Base-by-base conservation (phyloP, 176 grass and related monocot genomes). In the Oryza meyeriana region DNA sequence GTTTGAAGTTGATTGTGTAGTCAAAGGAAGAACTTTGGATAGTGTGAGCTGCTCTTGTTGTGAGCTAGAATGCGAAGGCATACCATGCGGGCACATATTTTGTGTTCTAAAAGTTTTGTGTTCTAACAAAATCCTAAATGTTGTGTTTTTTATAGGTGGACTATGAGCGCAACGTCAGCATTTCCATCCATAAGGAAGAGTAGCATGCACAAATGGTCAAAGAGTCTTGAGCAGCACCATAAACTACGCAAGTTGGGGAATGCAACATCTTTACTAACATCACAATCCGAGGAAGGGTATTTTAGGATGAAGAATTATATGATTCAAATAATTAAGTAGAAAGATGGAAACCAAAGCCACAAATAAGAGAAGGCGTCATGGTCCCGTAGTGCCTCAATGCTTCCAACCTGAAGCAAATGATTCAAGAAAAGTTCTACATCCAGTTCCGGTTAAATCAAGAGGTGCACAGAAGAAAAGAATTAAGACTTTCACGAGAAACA, bases 1-100 rank as follows among this genome's bases (percentile, higher is more conserved):
- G 59, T 65, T 78, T 0, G 0, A 66, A 3, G 61, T 79, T 30
- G 5, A 22, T 1, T 32, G 5, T 26, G 77, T 48, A 4, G 30
- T 33, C 8, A 33, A 2, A 0, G 40, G 48, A 14, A 20, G 28
- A 3, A 8, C 29, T n/a, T 24, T 48, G 22, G 8, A 31, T 1
- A 2, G 0, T 10, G 66, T 79, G 12, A 3, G 4, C 13, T 79
- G 77, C 16, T 79, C 40, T 8, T 79, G 62, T 18, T 18, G 6
- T 65, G 67, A 66, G 77, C 4, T 79, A 18, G 38, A 79, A 66
- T 32, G 62, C 10, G 3, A 24, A n/a, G 79, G 73, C 34, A 64
- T 13, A 33, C 57, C 38, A 64, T 78, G 39, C 4, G 18, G 61
- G 0, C 40, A 79, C 62, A 66, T 66, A 20, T 65, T 79, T 12